Percentiles rank a stretch among this genome's conserved stretches.
phyloP scores from a whole-genome alignment of 441 rosid genomes.

The Gossypium schwendimanii region DNA sequence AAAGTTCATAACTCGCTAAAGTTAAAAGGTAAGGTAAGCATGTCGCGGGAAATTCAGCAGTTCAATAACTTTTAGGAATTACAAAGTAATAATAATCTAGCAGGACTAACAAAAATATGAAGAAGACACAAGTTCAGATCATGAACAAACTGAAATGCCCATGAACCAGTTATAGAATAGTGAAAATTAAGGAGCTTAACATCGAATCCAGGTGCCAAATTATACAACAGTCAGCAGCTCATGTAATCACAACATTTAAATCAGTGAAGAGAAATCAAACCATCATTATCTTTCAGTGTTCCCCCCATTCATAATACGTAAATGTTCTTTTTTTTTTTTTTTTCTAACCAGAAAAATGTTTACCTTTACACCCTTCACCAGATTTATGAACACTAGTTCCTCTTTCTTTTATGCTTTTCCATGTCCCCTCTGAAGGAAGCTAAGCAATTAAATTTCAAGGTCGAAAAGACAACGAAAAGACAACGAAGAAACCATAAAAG shows the following conservation, averaged over 20 bases:
- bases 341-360: neutral
- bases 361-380: neutral
- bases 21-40: neutral
- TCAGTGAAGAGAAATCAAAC: neutral
- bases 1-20: neutral
- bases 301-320: neutral
- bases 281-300: neutral
- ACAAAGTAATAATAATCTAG: neutral
- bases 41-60: neutral
- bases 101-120: neutral
- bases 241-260: neutral
- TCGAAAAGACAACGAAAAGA: neutral
- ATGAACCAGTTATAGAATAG: neutral
- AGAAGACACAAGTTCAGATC: neutral
- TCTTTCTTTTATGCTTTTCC: neutral
- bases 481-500: neutral
- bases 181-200: slow-evolving; percentile 6
- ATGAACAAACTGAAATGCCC: neutral
- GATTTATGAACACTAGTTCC: neutral
- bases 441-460: neutral
- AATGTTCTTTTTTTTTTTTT: neutral
- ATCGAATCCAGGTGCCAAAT: neutral
- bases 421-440: neutral
- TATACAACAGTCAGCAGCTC: neutral
- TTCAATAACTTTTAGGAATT: neutral